These are phyloP conservation scores for Acaromyces ingoldii DNA, from an alignment of 1,284 basidiomycete genomes.

Conservation along the genomic window DNA sequence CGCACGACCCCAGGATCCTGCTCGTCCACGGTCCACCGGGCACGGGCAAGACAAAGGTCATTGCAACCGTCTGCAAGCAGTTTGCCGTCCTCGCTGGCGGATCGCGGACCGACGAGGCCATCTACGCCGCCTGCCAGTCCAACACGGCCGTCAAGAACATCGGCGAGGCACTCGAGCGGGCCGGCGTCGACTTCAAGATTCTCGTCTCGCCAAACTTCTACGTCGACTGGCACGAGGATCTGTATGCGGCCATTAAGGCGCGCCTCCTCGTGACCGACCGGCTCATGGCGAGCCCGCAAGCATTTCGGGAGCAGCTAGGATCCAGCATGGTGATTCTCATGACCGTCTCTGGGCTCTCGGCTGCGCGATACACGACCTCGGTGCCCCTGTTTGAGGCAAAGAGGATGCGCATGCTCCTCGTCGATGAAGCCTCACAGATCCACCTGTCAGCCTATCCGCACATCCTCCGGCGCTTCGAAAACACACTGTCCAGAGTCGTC, in stretches of 20 bases:
- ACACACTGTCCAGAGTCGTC: neutral
- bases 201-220: neutral
- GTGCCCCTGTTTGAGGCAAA: neutral
- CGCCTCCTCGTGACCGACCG: neutral
- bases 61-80: no score
- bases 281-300: neutral
- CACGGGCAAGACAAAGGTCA: no score
- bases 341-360: neutral
- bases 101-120: no score
- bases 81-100: no score
- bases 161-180: neutral
- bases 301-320: neutral
- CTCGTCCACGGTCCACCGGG: no score
- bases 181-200: neutral
- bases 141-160: slow-evolving; percentile 1
- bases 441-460: neutral
- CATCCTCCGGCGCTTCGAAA: neutral
- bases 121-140: no score
- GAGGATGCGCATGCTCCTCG: neutral
- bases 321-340: neutral
- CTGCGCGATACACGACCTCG: neutral
- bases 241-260: neutral
- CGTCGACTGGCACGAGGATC: slow-evolving; percentile 6
- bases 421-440: slow-evolving; percentile 8
- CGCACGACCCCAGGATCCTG: no score